Conservation (phyloP, 1,139 yeast species). For the Ogataea hybrid region DNA sequence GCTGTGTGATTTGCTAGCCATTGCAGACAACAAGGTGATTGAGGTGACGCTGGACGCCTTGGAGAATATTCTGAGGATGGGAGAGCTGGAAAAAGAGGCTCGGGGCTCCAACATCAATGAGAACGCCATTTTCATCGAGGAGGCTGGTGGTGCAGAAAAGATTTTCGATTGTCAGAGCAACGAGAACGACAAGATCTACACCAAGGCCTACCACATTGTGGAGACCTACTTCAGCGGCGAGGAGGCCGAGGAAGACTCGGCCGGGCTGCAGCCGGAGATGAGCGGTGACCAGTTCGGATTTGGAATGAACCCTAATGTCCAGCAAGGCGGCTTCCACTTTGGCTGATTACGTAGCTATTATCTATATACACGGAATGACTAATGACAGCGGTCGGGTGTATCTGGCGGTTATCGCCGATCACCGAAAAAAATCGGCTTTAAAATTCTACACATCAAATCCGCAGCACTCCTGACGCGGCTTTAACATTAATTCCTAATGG, state of each 20-base stretch:
- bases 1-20: slow-evolving; percentile 82
- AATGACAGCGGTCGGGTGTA: slow-evolving; percentile 1
- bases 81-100: slow-evolving; percentile 86
- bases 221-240: slow-evolving; percentile 88
- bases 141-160: slow-evolving; percentile 98
- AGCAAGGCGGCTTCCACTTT: slow-evolving; percentile 50
- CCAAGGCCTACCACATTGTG: slow-evolving; percentile 86
- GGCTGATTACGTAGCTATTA: slow-evolving; percentile 26
- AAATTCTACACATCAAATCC: neutral
- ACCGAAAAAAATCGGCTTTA: neutral
- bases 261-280: slow-evolving; percentile 70
- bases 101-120: slow-evolving; percentile 70
- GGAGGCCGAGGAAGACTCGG: slow-evolving; percentile 59
- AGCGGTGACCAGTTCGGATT: slow-evolving; percentile 87
- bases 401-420: neutral
- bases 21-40: slow-evolving; percentile 87
- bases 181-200: slow-evolving; percentile 87
- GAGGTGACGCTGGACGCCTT: slow-evolving; percentile 95
- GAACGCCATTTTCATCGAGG: slow-evolving; percentile 89
- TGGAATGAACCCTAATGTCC: slow-evolving; percentile 55
- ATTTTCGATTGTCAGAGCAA: slow-evolving; percentile 91
- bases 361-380: slow-evolving; percentile 1
- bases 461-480: neutral
- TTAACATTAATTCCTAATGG: neutral
- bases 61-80: slow-evolving; percentile 90